phyloP scores from a whole-genome alignment of 768 basidiomycete genomes.

The Tulasnella sp. region DNA sequence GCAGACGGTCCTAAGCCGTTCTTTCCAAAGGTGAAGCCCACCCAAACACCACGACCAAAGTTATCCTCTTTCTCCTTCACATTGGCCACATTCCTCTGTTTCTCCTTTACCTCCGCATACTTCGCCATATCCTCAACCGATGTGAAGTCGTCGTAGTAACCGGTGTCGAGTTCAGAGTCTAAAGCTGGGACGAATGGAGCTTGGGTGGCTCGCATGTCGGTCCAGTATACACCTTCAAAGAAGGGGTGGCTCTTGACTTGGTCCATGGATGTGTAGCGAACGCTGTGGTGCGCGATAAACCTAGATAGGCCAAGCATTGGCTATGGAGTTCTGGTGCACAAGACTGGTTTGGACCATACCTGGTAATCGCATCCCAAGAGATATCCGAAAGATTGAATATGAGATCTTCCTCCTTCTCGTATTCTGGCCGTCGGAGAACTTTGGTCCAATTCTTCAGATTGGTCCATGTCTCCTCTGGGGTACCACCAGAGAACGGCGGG shows the following conservation, averaged over 20 bases:
- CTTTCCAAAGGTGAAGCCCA: slow-evolving; percentile 85
- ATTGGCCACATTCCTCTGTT: slow-evolving; percentile 84
- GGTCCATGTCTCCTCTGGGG: slow-evolving; percentile 96
- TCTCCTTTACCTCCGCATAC: slow-evolving; percentile 96
- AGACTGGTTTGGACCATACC: slow-evolving; percentile 35
- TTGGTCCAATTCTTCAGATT: slow-evolving; percentile 97
- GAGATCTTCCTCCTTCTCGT: slow-evolving; percentile 89
- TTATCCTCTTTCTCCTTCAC: slow-evolving; percentile 80
- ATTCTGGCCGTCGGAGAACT: slow-evolving; percentile 82
- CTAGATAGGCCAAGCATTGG: slow-evolving; percentile 29
- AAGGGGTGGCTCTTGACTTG: slow-evolving; percentile 72
- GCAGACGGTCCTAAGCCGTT: slow-evolving; percentile 50
- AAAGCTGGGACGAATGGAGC: slow-evolving; percentile 92
- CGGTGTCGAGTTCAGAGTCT: slow-evolving; percentile 88
- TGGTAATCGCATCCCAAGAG: slow-evolving; percentile 88
- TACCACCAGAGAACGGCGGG: slow-evolving; percentile 93
- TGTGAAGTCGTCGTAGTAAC: slow-evolving; percentile 88
- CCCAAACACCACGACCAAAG: slow-evolving; percentile 67
- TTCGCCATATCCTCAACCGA: slow-evolving; percentile 92
- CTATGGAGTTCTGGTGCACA: background rate
- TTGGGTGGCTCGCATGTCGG: slow-evolving; percentile 54
- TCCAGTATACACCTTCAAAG: slow-evolving; percentile 67
- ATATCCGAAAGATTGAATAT: slow-evolving; percentile 91
- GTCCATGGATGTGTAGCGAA: slow-evolving; percentile 60
- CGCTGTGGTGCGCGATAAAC: slow-evolving; percentile 75